phyloP scores from a whole-genome alignment of 2,329 filamentous ascomycete species.

The Aschersonia sp. region DNA sequence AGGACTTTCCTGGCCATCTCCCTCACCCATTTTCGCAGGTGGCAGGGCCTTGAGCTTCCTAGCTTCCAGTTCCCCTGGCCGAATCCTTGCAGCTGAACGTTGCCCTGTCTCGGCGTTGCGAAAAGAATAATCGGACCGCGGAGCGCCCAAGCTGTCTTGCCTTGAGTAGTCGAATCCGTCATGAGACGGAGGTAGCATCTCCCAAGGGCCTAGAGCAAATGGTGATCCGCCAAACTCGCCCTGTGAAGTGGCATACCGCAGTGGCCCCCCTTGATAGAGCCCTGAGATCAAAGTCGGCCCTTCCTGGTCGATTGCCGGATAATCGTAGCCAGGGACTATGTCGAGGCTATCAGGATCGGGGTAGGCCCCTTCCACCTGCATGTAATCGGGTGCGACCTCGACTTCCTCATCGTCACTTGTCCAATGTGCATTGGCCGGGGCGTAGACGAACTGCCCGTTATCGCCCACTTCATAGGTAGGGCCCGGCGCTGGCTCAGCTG shows the following conservation, averaged over 20 bases:
- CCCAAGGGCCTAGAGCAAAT: conserved; percentile 6
- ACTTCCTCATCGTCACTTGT: conserved; percentile 1
- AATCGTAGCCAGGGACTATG: background rate
- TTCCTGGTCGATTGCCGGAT: background rate
- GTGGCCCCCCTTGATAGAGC: conserved; percentile 2
- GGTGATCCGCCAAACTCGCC: conserved; percentile 8
- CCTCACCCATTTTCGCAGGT: conserved; percentile 3
- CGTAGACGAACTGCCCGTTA: background rate
- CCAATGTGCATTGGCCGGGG: conserved; percentile 1
- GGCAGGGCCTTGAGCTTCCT: background rate
- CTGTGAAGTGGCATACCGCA: conserved; percentile 3
- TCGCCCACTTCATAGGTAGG: background rate
- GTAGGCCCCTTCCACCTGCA: conserved; percentile 4
- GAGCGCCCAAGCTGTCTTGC: conserved; percentile 8
- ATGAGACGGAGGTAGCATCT: conserved; percentile 4
- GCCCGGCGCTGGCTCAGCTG: conserved; percentile 6
- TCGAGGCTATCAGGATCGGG: conserved; percentile 2
- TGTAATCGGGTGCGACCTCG: conserved; percentile 1
- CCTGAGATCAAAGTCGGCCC: conserved; percentile 3
- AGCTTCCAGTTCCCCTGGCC: background rate
- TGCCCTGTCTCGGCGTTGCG: too few relatives aligned
- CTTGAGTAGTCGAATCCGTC: conserved; percentile 18
- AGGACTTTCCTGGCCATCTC: background rate
- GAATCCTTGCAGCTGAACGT: too few relatives aligned
- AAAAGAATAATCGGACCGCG: too few relatives aligned